These are phyloP conservation scores for Coriolopsis trogii DNA, from an alignment of 1,284 basidiomycete species.

Conservation along the genomic window DNA sequence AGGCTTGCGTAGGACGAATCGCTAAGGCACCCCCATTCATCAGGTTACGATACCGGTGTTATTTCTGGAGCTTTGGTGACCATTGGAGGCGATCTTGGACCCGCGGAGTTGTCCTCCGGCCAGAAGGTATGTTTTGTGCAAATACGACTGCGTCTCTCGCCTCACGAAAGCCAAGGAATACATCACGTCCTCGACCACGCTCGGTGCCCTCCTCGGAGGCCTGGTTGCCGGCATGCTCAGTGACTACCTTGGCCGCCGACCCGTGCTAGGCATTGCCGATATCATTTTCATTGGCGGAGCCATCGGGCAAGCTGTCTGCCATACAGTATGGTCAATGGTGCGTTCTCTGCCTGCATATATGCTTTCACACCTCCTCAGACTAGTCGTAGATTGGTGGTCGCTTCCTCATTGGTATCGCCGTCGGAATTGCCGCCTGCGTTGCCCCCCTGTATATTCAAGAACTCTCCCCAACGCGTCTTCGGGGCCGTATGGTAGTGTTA, in stretches of 20 bases:
- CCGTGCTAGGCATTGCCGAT: constrained; percentile 73
- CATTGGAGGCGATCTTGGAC: constrained; percentile 71
- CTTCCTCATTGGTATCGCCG: constrained; percentile 73
- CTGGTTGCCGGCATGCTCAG: constrained; percentile 71
- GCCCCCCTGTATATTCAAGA: constrained; percentile 87
- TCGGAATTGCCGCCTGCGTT: constrained; percentile 77
- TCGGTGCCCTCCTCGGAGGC: constrained; percentile 78
- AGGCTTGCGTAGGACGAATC: neutral
- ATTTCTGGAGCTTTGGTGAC: constrained; percentile 78
- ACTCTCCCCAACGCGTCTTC: constrained; percentile 73
- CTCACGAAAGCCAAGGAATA: constrained; percentile 55
- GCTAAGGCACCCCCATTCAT: constrained; percentile 28
- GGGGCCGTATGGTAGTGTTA: constrained; percentile 77
- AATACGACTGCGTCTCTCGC: neutral
- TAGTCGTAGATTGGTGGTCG: constrained; percentile 63
- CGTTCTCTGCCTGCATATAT: constrained; percentile 14
- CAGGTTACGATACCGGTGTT: constrained; percentile 82
- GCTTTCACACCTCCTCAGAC: neutral
- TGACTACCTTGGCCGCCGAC: constrained; percentile 72
- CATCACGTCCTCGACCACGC: constrained; percentile 80
- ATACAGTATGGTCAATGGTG: constrained; percentile 74
- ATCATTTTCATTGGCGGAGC: constrained; percentile 79
- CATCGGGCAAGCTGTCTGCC: constrained; percentile 65
- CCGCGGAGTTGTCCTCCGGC: constrained; percentile 55
- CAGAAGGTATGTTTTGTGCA: constrained; percentile 55